phyloP scores from a whole-genome alignment of 352 stramenopile genomes.

The Peronospora belbahrii region DNA sequence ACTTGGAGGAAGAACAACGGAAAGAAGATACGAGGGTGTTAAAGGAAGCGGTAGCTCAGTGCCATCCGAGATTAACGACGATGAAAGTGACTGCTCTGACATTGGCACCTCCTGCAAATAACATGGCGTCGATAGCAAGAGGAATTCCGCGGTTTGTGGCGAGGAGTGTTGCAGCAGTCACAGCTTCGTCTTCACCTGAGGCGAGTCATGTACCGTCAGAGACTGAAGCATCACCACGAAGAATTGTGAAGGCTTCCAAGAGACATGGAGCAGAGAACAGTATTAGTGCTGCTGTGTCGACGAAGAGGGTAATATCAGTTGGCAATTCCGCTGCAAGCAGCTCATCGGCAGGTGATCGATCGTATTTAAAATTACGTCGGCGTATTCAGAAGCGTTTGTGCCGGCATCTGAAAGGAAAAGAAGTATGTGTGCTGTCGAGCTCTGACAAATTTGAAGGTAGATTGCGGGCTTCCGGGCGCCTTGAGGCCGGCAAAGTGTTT shows the following conservation, averaged over 20 bases:
- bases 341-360: conserved; percentile 20
- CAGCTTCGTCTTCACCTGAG: conserved; percentile 10
- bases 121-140: neutral
- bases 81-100: conserved; percentile 14
- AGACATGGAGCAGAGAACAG: conserved; percentile 14
- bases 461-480: conserved; percentile 39
- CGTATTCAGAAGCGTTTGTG: conserved; percentile 67
- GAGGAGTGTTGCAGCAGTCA: conserved; percentile 8
- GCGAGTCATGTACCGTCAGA: conserved; percentile 13
- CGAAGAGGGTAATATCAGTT: conserved; percentile 12
- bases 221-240: conserved; percentile 11
- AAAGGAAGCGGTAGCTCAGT: conserved; percentile 31
- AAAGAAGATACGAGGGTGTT: conserved; percentile 29
- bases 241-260: conserved; percentile 14
- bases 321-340: conserved; percentile 15
- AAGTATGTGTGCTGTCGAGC: conserved; percentile 42
- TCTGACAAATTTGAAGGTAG: conserved; percentile 5
- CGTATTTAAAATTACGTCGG: conserved; percentile 50
- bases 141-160: conserved; percentile 3
- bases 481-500: conserved; percentile 54
- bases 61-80: conserved; percentile 32
- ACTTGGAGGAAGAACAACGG: conserved; percentile 18
- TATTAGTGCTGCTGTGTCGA: neutral
- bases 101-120: conserved; percentile 1
- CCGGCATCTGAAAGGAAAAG: conserved; percentile 50